Evolutionary conservation across 768 basidiomycete genomes (phyloP).

Genomic region (Clavulina sp.): DNA sequence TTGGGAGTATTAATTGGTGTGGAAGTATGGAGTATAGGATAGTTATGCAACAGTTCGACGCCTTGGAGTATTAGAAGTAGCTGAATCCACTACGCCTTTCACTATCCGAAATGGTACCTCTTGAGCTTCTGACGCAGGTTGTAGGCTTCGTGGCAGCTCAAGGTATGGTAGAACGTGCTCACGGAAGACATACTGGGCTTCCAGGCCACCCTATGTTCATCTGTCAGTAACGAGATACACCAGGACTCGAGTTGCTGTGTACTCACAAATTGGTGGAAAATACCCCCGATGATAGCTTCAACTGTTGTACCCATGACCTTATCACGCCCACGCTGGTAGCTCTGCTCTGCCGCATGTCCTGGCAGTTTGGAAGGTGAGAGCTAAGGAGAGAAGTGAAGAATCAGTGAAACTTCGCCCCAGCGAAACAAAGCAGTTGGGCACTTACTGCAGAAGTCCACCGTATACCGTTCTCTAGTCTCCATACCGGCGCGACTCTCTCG

Average conservation of each 20-base stretch:
- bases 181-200: constrained; percentile 27
- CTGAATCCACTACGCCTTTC: no score
- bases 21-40: no score
- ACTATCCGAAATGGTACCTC: no score
- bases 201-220: constrained; percentile 21
- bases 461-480: constrained; percentile 56
- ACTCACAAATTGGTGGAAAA: constrained; percentile 67
- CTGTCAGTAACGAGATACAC: constrained; percentile 13
- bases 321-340: constrained; percentile 42
- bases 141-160: no score
- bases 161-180: constrained; percentile 25
- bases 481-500: constrained; percentile 53
- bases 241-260: neutral
- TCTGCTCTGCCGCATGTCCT: neutral
- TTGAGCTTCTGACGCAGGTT: no score
- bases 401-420: neutral
- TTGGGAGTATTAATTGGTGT: no score
- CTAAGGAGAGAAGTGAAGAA: neutral
- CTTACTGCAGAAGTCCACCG: constrained; percentile 47
- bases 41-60: no score
- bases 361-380: neutral
- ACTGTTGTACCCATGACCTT: constrained; percentile 67
- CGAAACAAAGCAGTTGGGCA: neutral
- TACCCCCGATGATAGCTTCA: constrained; percentile 55
- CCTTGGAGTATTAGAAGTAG: no score